Conservation (phyloP, 139 green algal species). For the Chlorokybus atmophyticus region DNA sequence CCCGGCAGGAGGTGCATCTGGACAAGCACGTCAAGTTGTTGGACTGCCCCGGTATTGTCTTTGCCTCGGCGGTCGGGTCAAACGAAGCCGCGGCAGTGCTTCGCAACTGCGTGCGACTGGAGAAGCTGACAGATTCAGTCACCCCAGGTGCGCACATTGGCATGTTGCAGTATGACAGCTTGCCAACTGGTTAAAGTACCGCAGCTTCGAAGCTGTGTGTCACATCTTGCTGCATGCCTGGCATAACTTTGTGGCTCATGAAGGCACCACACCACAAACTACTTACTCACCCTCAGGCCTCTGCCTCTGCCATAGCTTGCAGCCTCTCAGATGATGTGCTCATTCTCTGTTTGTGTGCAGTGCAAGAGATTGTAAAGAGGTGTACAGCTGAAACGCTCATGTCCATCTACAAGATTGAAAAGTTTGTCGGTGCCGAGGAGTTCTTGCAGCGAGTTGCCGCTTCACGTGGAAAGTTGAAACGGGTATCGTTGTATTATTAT, state of each 20-base stretch:
- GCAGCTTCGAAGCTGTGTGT: too few species aligned
- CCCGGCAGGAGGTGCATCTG: conserved; percentile 88
- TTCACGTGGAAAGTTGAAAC: conserved; percentile 64
- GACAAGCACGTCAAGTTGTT: conserved; percentile 91
- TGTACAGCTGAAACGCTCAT: conserved; percentile 73
- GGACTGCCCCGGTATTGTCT: conserved; percentile 81
- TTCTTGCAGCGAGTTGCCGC: conserved; percentile 66
- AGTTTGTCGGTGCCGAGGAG: conserved; percentile 46
- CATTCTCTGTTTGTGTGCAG: too few species aligned
- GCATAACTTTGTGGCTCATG: too few species aligned
- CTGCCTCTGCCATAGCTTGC: too few species aligned
- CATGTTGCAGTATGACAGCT: background rate
- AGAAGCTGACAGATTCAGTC: conserved; percentile 63
- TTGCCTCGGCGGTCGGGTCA: conserved; percentile 28
- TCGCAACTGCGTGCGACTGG: conserved; percentile 77
- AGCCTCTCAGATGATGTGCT: too few species aligned
- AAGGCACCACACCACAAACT: too few species aligned
- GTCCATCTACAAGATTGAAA: conserved; percentile 63
- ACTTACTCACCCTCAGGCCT: too few species aligned
- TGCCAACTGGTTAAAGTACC: background rate
- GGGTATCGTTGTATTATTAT: too few species aligned
- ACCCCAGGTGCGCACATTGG: conserved; percentile 24
- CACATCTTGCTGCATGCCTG: too few species aligned
- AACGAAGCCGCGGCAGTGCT: conserved; percentile 56
- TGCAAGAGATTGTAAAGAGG: conserved; percentile 69